Evolutionary conservation across 2,329 filamentous ascomycete species (phyloP).

Genomic region (Apiospora koreana): DNA sequence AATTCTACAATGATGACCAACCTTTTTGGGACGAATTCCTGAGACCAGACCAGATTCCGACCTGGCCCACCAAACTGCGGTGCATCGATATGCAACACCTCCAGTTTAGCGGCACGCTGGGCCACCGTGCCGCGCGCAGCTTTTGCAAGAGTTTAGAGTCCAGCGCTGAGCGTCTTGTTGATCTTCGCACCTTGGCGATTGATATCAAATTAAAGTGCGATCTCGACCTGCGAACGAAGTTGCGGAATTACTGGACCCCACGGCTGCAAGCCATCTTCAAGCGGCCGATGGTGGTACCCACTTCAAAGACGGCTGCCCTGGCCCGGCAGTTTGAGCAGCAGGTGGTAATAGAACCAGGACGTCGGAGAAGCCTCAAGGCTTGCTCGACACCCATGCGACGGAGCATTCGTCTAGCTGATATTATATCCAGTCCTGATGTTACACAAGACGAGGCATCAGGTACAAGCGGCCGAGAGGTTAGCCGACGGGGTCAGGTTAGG

Average conservation of each 20-base stretch:
- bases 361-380: conserved; percentile 15
- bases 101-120: conserved; percentile 76
- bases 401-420: conserved; percentile 29
- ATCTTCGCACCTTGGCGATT: conserved; percentile 70
- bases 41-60: conserved; percentile 64
- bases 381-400: conserved; percentile 24
- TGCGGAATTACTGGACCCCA: conserved; percentile 77
- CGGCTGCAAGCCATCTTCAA: conserved; percentile 67
- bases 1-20: conserved; percentile 68
- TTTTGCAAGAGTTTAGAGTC: conserved; percentile 81
- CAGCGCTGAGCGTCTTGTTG: conserved; percentile 63
- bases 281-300: conserved; percentile 23
- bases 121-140: conserved; percentile 66
- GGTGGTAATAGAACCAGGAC: not conserved
- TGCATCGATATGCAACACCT: conserved; percentile 75
- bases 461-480: conserved; percentile 16
- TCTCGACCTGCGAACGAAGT: conserved; percentile 80
- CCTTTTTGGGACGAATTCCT: conserved; percentile 74
- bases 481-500: conserved; percentile 18
- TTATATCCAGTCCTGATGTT: conserved; percentile 11
- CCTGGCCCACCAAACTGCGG: conserved; percentile 75
- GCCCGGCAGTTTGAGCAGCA: conserved; percentile 8
- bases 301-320: conserved; percentile 14
- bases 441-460: conserved; percentile 19
- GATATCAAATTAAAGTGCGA: conserved; percentile 77